Evolutionary conservation across 768 basidiomycete genomes (phyloP), one percentile per base, ranked within the genome.

Genomic region (Tricholoma flavovirens): DNA sequence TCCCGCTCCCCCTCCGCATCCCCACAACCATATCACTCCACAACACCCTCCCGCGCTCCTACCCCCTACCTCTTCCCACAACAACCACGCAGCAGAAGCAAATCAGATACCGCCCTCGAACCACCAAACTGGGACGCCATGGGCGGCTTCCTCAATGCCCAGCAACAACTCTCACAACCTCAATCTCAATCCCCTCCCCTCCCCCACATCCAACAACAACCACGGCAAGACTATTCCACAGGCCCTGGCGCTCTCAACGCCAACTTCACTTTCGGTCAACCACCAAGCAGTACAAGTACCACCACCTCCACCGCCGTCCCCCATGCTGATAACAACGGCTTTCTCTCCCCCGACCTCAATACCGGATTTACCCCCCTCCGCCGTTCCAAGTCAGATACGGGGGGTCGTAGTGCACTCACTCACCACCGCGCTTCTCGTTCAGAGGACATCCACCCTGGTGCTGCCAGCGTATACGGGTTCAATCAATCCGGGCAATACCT

Each of bases 81-180:
- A 54, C 66, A 61, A n/a, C 68, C 69, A 33, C 77, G 83, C 33
- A 69, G 73, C 21, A 75, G 86, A 52, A 84, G 82, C 68, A 80
- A 84, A 62, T 83, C 83, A 1, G 86, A 87, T 46, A 78, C 82
- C 0, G 73, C 81, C 43, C 71, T 80, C 3, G 81, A 84, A 54
- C 78, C 79, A 14, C 80, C 78, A 1, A 65, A 78, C 45, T 84
- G 84, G 84, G 75, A 79, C 53, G 55, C 69, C 17, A 53, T 49
- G 55, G 64, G 67, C 49, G 63, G 61, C 56, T 53, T 59, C n/a
- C 64, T 66, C 35, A 64, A 67, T 54, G 66, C 67, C 56, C 68
- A 66, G 43, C 71, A 62, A 29, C 66, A 64, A 15, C 63, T 53
- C 3, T 60, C 54, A 3, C 64, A 64, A 26, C 67, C 57, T 7